Conservation (phyloP, 1,284 basidiomycete species). For the Puccinia hordei region DNA sequence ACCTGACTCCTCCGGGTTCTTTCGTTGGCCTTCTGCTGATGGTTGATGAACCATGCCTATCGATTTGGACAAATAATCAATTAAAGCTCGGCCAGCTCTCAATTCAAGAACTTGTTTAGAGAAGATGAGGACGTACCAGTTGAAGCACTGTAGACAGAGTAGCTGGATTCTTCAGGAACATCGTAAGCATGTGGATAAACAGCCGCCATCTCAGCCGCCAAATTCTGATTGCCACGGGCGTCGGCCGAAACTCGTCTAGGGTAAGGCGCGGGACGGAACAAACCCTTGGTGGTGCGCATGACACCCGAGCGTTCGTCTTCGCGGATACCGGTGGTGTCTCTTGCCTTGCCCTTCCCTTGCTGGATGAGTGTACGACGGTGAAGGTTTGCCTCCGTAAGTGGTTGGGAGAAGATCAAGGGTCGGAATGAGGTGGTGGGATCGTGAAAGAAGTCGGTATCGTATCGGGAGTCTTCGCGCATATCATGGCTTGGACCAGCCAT, state of each 20-base stretch:
- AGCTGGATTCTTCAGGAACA: not conserved
- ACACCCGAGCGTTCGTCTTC: constrained; percentile 26
- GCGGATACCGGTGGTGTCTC: not conserved
- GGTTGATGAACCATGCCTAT: too few species aligned
- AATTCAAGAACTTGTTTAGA: not conserved
- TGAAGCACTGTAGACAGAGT: constrained; percentile 28
- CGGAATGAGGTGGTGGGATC: too few species aligned
- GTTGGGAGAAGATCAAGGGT: not conserved
- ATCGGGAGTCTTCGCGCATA: not conserved
- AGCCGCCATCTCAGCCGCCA: not conserved
- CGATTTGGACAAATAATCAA: too few species aligned
- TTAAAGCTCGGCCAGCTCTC: not conserved
- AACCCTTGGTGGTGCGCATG: constrained; percentile 2
- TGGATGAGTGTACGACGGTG: not conserved
- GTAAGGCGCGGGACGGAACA: not conserved
- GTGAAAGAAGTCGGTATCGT: not conserved
- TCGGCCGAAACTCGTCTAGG: not conserved
- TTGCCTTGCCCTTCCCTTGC: not conserved
- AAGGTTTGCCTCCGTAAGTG: constrained; percentile 18
- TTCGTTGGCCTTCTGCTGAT: too few species aligned
- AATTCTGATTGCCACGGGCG: not conserved
- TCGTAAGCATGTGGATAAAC: not conserved
- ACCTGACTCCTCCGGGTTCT: too few species aligned
- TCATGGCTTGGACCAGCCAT: too few species aligned
- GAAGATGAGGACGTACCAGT: not conserved